Evolutionary conservation across 2,329 filamentous ascomycete genomes (phyloP).

Genomic region (Thyridium curvatum): DNA sequence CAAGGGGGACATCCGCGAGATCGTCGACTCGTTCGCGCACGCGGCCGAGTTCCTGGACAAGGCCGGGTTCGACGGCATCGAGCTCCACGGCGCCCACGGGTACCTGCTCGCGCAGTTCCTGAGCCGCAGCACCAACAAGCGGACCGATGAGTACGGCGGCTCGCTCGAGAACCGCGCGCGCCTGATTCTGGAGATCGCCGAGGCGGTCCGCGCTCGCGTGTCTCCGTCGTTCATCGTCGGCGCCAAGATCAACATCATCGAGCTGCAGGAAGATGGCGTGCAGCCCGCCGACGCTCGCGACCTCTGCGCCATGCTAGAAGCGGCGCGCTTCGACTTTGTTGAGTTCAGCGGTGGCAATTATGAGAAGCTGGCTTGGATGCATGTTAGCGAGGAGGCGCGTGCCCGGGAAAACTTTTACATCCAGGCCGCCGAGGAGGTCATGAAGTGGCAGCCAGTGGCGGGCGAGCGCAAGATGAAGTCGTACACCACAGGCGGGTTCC

Average conservation of each 20-base stretch:
- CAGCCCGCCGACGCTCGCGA: constrained; percentile 40
- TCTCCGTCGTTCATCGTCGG: constrained; percentile 35
- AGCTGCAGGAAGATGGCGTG: constrained; percentile 47
- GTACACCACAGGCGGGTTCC: constrained; percentile 49
- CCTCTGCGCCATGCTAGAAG: constrained; percentile 41
- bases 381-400: constrained; percentile 46
- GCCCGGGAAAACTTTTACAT: constrained; percentile 52
- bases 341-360: constrained; percentile 55
- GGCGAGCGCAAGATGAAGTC: constrained; percentile 35
- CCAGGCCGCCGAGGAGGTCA: constrained; percentile 46
- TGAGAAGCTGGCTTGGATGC: constrained; percentile 41
- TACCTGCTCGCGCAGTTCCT: constrained; percentile 38
- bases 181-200: constrained; percentile 37
- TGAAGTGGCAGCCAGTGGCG: constrained; percentile 23
- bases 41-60: constrained; percentile 50
- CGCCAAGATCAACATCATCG: constrained; percentile 54
- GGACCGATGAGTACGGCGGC: constrained; percentile 32
- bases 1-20: constrained; percentile 40
- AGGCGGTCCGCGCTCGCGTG: constrained; percentile 24
- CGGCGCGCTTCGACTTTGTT: constrained; percentile 47
- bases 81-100: constrained; percentile 42
- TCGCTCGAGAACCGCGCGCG: constrained; percentile 38
- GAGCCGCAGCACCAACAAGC: constrained; percentile 25
- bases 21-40: constrained; percentile 50
- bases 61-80: constrained; percentile 44